Conservation (phyloP, 2,329 filamentous ascomycete genomes). For the Colletotrichum tabaci region DNA sequence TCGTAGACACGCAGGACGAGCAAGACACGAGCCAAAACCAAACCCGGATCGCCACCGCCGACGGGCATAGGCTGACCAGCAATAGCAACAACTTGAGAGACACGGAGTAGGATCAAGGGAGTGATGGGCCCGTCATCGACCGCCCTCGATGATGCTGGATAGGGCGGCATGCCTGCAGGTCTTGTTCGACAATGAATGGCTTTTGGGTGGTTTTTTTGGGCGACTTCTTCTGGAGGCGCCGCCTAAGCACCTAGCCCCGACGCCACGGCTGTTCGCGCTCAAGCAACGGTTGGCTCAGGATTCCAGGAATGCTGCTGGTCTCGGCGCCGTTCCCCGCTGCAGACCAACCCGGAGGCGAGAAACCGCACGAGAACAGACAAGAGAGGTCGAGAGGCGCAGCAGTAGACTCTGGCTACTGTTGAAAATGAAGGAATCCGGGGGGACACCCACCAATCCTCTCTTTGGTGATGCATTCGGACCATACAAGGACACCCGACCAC, state of each 20-base stretch:
- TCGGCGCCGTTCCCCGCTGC: conserved; percentile 19
- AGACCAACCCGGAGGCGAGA: conserved; percentile 9
- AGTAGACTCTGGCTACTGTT: not conserved
- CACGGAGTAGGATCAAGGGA: conserved; percentile 28
- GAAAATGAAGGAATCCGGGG: not conserved
- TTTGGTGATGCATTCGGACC: not conserved
- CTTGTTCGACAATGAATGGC: conserved; percentile 20
- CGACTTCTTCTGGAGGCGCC: conserved; percentile 15
- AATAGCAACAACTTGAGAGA: conserved; percentile 22
- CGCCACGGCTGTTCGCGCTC: conserved; percentile 19
- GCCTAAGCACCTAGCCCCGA: conserved; percentile 12
- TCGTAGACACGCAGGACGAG: conserved; percentile 36
- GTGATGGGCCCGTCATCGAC: not conserved
- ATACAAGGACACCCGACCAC: not conserved
- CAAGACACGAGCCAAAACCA: not conserved
- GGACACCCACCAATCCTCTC: not conserved
- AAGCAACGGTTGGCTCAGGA: conserved; percentile 29
- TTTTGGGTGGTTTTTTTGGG: not conserved
- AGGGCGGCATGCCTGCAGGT: conserved; percentile 7
- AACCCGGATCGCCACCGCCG: not conserved
- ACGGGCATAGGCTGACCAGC: not conserved
- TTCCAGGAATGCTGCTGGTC: not conserved
- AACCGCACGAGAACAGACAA: conserved; percentile 2
- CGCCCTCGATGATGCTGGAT: not conserved
- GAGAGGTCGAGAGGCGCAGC: not conserved